Evolutionary conservation across 805 yeast species (phyloP).

Genomic region (Myxozyma geophila): DNA sequence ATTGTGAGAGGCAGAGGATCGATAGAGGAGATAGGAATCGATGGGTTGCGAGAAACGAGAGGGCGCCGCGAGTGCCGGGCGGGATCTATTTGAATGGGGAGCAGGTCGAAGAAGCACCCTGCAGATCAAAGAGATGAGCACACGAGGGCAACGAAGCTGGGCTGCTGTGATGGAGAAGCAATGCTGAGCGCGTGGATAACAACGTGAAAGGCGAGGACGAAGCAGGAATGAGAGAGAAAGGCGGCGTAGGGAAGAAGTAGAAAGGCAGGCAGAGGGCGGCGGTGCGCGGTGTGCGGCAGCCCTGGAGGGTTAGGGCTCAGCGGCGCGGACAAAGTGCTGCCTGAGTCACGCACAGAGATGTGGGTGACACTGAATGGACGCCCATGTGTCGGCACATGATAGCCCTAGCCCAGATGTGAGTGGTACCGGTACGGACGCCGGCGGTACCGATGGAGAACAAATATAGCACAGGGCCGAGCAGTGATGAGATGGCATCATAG

Average conservation of each 20-base stretch:
- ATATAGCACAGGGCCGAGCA: background rate
- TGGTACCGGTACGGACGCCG: conserved; percentile 14
- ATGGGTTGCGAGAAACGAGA: conserved; percentile 5
- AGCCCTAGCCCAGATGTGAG: conserved; percentile 14
- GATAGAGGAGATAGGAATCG: background rate
- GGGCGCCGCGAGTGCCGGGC: background rate
- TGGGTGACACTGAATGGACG: conserved; percentile 6
- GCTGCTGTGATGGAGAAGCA: too few relatives aligned
- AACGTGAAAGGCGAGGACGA: background rate
- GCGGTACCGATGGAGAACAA: background rate
- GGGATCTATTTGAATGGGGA: background rate
- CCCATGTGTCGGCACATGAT: conserved; percentile 16
- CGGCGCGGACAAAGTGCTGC: background rate
- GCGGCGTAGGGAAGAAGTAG: conserved; percentile 12
- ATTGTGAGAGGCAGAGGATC: background rate
- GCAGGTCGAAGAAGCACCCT: background rate
- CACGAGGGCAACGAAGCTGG: background rate
- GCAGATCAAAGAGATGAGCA: background rate
- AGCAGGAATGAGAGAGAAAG: background rate
- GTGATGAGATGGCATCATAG: too few relatives aligned
- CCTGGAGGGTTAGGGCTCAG: conserved; percentile 6
- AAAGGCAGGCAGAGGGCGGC: conserved; percentile 13
- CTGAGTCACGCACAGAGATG: background rate
- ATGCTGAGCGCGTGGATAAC: too few relatives aligned
- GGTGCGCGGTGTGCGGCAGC: conserved; percentile 7